Base-by-base conservation (phyloP, 2,329 filamentous ascomycete species). In the Tetracladium maxilliforme region DNA sequence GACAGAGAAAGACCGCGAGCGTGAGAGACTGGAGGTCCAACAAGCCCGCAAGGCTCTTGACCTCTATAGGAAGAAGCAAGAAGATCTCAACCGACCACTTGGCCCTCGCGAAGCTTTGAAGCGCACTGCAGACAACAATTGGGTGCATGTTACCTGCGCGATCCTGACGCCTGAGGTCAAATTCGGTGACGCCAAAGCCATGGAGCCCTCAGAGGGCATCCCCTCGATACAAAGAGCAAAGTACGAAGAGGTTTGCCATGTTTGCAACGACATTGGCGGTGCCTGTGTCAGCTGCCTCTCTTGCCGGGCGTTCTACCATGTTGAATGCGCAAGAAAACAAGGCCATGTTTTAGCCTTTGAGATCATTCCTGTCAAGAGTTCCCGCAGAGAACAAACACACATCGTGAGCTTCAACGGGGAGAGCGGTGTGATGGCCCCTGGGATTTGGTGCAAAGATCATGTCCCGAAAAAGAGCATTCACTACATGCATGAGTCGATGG, bases 71-170 rank as follows among this genome's bases (percentile, higher is more conserved):
- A 78, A 78, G 45, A 75, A 71, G 42, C 87, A 98, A 50, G 70
- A 82, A 43, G 78, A 87, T 32, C 70, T 77, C 40, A 83, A 84
- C 37, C 78, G 86, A 23, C 87, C 90, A 2, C 52, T 77, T 18
- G 70, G 82, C 35, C 90, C 90, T 14, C 71, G 90, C 23, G 90
- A 95, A 46, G 78, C 90, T 4, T 58, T 98, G 33, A 98, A 98
- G 54, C 72, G 82, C 24, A 98, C 90, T 0, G 81, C 79, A 4
- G 84, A 92, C 45, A 95, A 95, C 53, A 95, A 95, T 43, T 98
- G 90, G 90, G 82, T 94, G 10, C 90, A 98, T 46, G 83, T 95
- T 15, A 76, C 78, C 19, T 98, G 90, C 44, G 86, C 90, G 2
- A 61, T 93, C 11, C 95, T 82, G 73, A 86, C 79, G 8, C 74